Evolutionary conservation across 306 rosid species (phyloP), one percentile per base, ranked within the genome.

Genomic region (Cucumis cinereus): DNA sequence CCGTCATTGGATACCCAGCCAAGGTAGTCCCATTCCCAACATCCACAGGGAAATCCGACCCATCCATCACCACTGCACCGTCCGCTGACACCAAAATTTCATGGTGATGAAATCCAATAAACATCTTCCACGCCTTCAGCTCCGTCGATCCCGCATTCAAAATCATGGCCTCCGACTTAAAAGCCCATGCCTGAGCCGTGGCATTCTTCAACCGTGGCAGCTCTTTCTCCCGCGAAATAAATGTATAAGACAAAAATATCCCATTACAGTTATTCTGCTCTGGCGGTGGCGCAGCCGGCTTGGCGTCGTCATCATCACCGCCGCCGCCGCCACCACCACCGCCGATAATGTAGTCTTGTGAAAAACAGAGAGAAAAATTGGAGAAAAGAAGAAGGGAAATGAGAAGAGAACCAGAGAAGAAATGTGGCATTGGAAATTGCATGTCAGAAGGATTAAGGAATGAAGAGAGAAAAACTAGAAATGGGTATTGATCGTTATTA

Each of bases 121-220:
- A 90, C 90, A 94, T 79, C 81, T 82, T 80, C 99, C 99, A 94
- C 0, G 78, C 92, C 79, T 81, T 77, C 8, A 94, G 73, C 75
- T 85, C 92, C 58, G 86, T 80, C 3, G 70, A 71, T 6, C 96
- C 99, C 0, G 87, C 90, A 40, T 94, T 94, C 23, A 81, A 69
- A 23, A 94, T 67, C 2, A 83, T 4, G 0, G 85, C 95, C 47
- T 83, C 83, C 0, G 99, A 81, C 81, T 83, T 88, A 69, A 94
- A 94, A 23, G 95, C 88, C 96, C 97, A 94, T 0, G 99, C 79
- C 76, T 94, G 99, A 0, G 91, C 92, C 19, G 95, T 60, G 38
- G 78, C 78, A 76, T 90, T 92, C 43, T 86, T 92, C 79, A 84
- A 61, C 41, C 62, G 87, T 0, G 99, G 99, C 9, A 40, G 79